phyloP scores from a whole-genome alignment of 805 yeast genomes.

The Priceomyces medius region DNA sequence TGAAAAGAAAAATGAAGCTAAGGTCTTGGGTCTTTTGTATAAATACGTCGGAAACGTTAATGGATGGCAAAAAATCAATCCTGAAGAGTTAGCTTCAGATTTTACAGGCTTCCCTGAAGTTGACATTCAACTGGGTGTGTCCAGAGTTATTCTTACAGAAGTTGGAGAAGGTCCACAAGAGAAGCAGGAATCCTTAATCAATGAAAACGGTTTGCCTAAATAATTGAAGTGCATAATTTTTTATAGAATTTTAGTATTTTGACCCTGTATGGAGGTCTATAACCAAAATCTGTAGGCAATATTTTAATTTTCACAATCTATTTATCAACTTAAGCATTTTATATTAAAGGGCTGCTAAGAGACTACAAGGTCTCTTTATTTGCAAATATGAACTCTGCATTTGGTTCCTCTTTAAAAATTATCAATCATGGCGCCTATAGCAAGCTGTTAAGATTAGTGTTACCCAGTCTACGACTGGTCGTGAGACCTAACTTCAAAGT shows the following conservation, averaged over 20 bases:
- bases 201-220: constrained; percentile 62
- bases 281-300: no score
- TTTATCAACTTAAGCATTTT: no score
- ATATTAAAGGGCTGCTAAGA: background rate
- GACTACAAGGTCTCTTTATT: background rate
- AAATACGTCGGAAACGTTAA: constrained; percentile 54
- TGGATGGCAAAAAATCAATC: constrained; percentile 60
- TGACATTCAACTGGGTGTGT: constrained; percentile 66
- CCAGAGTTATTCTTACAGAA: constrained; percentile 77
- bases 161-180: constrained; percentile 87
- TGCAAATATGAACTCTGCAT: background rate
- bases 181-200: constrained; percentile 54
- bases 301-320: no score
- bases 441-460: background rate
- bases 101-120: constrained; percentile 43
- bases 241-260: background rate
- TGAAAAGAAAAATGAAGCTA: constrained; percentile 68
- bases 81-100: constrained; percentile 15
- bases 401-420: background rate
- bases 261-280: background rate
- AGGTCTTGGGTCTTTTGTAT: constrained; percentile 68
- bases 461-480: background rate
- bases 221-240: constrained; percentile 4
- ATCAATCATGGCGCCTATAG: background rate
- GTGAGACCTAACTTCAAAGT: background rate